Percentiles rank a stretch among this genome's conserved stretches.
Evolutionary conservation across 768 basidiomycete genomes (phyloP).

Genomic region (Podaxis pistillaris): DNA sequence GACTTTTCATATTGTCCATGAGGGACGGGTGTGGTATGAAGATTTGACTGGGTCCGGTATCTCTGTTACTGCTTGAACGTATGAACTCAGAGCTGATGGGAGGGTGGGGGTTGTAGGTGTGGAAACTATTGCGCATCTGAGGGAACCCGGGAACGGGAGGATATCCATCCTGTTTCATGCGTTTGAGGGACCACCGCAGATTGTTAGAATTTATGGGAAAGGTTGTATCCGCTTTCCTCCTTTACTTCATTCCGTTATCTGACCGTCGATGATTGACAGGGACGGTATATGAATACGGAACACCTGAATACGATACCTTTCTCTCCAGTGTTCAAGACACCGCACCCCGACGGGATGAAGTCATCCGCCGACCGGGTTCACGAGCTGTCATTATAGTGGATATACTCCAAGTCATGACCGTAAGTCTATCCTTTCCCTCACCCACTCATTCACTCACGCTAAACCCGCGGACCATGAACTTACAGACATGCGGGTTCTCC

Average conservation of each 20-base stretch:
- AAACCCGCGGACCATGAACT: not conserved
- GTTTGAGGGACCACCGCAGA: conserved; percentile 59
- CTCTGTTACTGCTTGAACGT: no score
- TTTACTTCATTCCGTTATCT: not conserved
- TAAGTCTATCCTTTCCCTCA: conserved; percentile 21
- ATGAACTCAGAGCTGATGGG: not conserved
- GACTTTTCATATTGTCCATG: conserved; percentile 57
- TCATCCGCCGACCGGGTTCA: conserved; percentile 50
- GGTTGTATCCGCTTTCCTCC: conserved; percentile 27
- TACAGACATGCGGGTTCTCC: conserved; percentile 64
- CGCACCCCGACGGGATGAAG: not conserved
- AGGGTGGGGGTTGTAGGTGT: conserved; percentile 27
- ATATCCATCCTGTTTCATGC: conserved; percentile 62
- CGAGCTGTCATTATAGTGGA: conserved; percentile 61
- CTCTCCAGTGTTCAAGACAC: conserved; percentile 35
- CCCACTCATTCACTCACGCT: not conserved
- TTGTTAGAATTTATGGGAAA: conserved; percentile 56
- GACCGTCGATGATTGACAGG: conserved; percentile 32
- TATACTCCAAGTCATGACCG: conserved; percentile 54
- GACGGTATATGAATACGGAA: conserved; percentile 59
- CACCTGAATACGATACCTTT: conserved; percentile 54
- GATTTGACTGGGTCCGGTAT: conserved; percentile 69
- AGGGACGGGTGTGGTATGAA: conserved; percentile 67
- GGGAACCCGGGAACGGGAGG: conserved; percentile 50
- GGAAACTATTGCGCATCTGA: conserved; percentile 47